Percentiles rank a stretch among this genome's conserved stretches.
phyloP scores from a whole-genome alignment of 2,329 filamentous ascomycete species.

The Fusarium sp. region DNA sequence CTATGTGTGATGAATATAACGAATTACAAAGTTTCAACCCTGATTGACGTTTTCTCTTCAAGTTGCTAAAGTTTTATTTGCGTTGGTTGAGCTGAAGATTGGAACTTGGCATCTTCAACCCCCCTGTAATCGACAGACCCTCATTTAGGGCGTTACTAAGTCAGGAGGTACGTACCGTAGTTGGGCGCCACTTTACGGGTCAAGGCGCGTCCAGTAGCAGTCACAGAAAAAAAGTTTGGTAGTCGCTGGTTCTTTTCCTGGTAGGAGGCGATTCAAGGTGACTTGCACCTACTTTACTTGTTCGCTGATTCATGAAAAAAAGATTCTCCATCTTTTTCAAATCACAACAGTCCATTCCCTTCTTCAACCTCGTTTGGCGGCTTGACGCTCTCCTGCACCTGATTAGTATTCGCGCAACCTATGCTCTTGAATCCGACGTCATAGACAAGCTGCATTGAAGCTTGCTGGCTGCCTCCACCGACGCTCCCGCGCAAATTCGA shows the following conservation, averaged over 20 bases:
- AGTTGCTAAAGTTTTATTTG: neutral
- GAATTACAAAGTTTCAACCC: constrained; percentile 15
- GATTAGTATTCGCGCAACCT: neutral
- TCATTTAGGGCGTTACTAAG: constrained; percentile 12
- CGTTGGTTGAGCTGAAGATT: neutral
- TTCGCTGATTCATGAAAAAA: constrained; percentile 44
- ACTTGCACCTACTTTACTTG: constrained; percentile 5
- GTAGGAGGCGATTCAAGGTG: constrained; percentile 21
- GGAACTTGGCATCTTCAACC: neutral
- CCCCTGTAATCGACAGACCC: constrained; percentile 15
- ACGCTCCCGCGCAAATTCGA: constrained; percentile 15
- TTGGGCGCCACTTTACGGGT: constrained; percentile 26
- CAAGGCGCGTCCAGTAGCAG: constrained; percentile 32
- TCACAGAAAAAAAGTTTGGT: constrained; percentile 37
- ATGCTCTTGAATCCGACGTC: constrained; percentile 4
- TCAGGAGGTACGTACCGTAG: constrained; percentile 19
- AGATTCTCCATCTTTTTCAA: constrained; percentile 32
- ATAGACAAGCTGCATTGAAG: constrained; percentile 16
- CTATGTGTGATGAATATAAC: constrained; percentile 18
- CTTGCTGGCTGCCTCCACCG: constrained; percentile 3
- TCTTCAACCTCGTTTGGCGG: constrained; percentile 12
- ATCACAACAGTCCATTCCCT: constrained; percentile 18
- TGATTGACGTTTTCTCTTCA: neutral
- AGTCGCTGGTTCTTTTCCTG: constrained; percentile 6
- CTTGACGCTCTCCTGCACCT: neutral